Conservation (phyloP, 768 basidiomycete genomes). For the Lentinula sp. region DNA sequence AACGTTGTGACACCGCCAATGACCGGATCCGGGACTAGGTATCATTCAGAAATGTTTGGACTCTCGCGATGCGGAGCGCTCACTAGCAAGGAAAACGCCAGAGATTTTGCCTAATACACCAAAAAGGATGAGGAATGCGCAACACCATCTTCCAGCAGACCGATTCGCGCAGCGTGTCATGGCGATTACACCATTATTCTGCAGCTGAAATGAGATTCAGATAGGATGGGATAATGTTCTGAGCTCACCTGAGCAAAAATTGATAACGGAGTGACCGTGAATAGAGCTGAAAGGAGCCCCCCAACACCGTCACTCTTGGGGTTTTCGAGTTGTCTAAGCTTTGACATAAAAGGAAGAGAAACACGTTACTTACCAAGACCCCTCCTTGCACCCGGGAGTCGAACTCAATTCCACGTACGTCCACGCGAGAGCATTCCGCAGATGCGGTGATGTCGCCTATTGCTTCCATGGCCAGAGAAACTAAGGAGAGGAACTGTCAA, state of each 20-base stretch:
- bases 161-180: constrained; percentile 83
- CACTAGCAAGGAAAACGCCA: constrained; percentile 71
- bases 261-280: constrained; percentile 77
- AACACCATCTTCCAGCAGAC: constrained; percentile 74
- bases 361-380: constrained; percentile 42
- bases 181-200: constrained; percentile 80
- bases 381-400: constrained; percentile 83
- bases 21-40: constrained; percentile 61
- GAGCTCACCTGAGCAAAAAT: constrained; percentile 58
- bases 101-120: constrained; percentile 79
- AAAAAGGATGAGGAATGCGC: constrained; percentile 72
- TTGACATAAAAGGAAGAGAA: not conserved
- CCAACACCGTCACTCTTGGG: constrained; percentile 69
- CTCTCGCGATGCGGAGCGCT: not conserved
- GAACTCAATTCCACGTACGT: constrained; percentile 69
- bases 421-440: constrained; percentile 73
- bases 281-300: constrained; percentile 72
- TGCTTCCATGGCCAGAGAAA: constrained; percentile 76
- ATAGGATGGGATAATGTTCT: not conserved
- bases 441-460: constrained; percentile 83
- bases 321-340: constrained; percentile 23
- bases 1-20: constrained; percentile 86
- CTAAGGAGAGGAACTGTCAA: constrained; percentile 20
- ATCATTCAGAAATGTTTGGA: not conserved
- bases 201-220: not conserved